Percentiles rank a stretch among this genome's conserved stretches.
phyloP scores from a whole-genome alignment of 2,329 filamentous ascomycete species.

The Diaporthe citrichinensis region DNA sequence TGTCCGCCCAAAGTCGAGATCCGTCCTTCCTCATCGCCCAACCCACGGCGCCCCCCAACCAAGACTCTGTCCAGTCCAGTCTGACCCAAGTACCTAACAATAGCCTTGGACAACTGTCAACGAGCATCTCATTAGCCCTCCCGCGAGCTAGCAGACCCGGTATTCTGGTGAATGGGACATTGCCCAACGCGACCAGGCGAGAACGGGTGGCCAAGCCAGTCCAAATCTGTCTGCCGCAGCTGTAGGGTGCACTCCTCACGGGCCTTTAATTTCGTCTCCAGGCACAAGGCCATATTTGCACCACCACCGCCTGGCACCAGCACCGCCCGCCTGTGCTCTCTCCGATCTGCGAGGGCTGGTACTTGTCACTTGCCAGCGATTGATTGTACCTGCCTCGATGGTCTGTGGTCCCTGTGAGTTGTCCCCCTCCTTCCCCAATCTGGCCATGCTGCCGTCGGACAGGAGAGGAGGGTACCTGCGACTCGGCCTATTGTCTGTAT shows the following conservation, averaged over 20 bases:
- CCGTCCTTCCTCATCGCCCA: slow-evolving; percentile 14
- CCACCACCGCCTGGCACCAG: slow-evolving; percentile 21
- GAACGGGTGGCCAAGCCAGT: slow-evolving; percentile 6
- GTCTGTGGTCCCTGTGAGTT: slow-evolving; percentile 17
- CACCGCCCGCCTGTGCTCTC: neutral
- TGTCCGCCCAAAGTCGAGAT: neutral
- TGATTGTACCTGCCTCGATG: slow-evolving; percentile 16
- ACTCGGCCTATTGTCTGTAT: slow-evolving; percentile 13
- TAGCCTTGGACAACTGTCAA: slow-evolving; percentile 16
- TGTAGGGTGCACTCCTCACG: slow-evolving; percentile 20
- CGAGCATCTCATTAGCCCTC: slow-evolving; percentile 13
- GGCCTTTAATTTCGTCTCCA: slow-evolving; percentile 40
- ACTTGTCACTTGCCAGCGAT: slow-evolving; percentile 15
- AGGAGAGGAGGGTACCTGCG: neutral
- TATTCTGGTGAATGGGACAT: slow-evolving; percentile 27
- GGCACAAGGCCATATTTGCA: slow-evolving; percentile 39
- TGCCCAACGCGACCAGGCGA: slow-evolving; percentile 2
- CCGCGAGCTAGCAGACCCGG: slow-evolving; percentile 34
- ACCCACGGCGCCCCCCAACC: neutral
- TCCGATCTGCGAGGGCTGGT: neutral
- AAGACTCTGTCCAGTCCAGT: neutral
- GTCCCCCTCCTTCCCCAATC: slow-evolving; percentile 5
- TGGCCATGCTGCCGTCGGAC: slow-evolving; percentile 5
- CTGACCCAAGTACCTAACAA: neutral
- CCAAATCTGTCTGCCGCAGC: slow-evolving; percentile 12